Evolutionary conservation across 257 asterid genomes (phyloP).

Genomic region (Pogostemon cablin): DNA sequence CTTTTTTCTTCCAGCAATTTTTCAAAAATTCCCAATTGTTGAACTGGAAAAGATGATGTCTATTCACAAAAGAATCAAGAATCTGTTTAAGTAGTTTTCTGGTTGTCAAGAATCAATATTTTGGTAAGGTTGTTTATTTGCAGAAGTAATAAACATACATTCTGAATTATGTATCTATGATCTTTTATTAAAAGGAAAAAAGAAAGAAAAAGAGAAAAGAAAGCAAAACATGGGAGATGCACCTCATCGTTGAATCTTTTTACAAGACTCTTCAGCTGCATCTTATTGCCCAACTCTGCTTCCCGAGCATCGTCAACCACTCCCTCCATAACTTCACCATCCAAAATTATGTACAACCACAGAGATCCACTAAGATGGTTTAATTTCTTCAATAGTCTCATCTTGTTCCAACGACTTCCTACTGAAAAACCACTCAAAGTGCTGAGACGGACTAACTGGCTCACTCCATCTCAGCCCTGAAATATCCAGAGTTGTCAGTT

Average conservation of each 20-base stretch:
- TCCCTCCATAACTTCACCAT: neutral
- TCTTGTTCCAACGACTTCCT: neutral
- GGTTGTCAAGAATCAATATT: too few species aligned
- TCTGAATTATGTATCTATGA: too few species aligned
- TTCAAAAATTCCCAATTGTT: too few species aligned
- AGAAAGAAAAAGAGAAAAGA: too few species aligned
- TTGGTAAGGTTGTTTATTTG: too few species aligned
- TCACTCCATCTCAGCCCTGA: neutral
- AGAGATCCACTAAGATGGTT: slow-evolving; percentile 16
- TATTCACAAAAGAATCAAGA: too few species aligned
- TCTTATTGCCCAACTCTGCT: slow-evolving; percentile 22
- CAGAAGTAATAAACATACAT: too few species aligned
- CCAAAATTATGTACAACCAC: neutral
- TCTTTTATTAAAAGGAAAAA: too few species aligned
- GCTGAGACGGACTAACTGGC: slow-evolving; percentile 4
- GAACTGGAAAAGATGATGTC: too few species aligned
- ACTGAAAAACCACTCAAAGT: neutral
- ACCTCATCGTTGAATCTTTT: neutral
- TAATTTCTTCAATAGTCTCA: slow-evolving; percentile 21
- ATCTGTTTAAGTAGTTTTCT: too few species aligned
- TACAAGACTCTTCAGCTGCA: neutral
- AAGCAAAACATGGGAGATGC: too few species aligned
- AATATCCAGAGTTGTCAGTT: neutral
- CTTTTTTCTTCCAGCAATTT: too few species aligned
- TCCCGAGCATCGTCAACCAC: slow-evolving; percentile 26